These are phyloP conservation scores for Serendipita sp. DNA, from an alignment of 1,284 basidiomycete genomes.

Conservation along the genomic window DNA sequence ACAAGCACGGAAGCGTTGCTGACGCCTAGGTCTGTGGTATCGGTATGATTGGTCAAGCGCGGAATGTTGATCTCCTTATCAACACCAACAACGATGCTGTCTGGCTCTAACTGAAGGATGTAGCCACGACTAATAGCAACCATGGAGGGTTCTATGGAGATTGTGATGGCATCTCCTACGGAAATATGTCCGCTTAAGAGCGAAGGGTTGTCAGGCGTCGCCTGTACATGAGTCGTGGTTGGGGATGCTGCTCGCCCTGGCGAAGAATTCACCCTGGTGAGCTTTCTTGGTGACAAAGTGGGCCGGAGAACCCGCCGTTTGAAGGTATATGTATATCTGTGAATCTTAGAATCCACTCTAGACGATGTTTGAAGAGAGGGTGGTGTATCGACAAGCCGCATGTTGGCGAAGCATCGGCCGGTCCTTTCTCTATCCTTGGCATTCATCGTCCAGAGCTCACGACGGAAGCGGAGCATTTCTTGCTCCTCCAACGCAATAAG, in stretches of 20 bases:
- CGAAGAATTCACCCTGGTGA: constrained; percentile 10
- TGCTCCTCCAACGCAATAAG: constrained; percentile 82
- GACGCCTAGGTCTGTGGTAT: constrained; percentile 13
- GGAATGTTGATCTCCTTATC: constrained; percentile 59
- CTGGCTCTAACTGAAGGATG: constrained; percentile 55
- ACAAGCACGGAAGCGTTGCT: constrained; percentile 24
- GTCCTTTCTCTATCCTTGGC: constrained; percentile 63
- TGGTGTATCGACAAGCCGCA: constrained; percentile 44
- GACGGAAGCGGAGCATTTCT: constrained; percentile 67
- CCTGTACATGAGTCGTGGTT: constrained; percentile 8
- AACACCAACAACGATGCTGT: constrained; percentile 58
- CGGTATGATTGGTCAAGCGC: constrained; percentile 28
- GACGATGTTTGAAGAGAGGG: constrained; percentile 13
- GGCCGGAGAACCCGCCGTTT: constrained; percentile 24
- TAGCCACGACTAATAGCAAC: constrained; percentile 77
- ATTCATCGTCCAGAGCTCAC: constrained; percentile 88
- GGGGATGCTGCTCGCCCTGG: neutral
- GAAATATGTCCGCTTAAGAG: constrained; percentile 71
- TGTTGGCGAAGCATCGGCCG: constrained; percentile 69
- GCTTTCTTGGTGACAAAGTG: constrained; percentile 8
- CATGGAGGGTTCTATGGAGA: constrained; percentile 75
- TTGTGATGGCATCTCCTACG: constrained; percentile 65
- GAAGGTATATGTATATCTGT: constrained; percentile 51
- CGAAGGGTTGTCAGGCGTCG: constrained; percentile 20
- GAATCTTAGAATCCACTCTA: constrained; percentile 30